Evolutionary conservation across 2,329 filamentous ascomycete genomes (phyloP).

Genomic region (Phyllosticta citribraziliensis): DNA sequence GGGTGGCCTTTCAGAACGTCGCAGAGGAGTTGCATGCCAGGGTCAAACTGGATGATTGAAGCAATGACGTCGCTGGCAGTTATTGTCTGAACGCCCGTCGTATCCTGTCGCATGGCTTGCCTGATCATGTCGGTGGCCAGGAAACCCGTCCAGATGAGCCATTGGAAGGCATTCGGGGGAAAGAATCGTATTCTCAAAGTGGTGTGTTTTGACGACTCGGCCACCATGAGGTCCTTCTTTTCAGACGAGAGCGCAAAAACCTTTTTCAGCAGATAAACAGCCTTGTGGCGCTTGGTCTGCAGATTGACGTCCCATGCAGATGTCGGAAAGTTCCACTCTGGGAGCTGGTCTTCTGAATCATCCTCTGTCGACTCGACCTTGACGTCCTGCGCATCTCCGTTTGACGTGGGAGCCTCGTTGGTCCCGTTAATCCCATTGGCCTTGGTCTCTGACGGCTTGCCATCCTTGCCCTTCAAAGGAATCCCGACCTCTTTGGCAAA

Average conservation of each 20-base stretch:
- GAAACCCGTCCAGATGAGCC: conserved; percentile 48
- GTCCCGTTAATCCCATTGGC: not conserved
- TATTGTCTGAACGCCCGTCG: conserved; percentile 33
- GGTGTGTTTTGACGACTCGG: conserved; percentile 15
- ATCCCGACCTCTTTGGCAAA: conserved; percentile 30
- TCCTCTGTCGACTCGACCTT: not conserved
- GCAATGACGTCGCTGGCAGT: conserved; percentile 52
- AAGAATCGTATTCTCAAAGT: conserved; percentile 26
- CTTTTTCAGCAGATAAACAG: conserved; percentile 43
- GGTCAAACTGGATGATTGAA: conserved; percentile 55
- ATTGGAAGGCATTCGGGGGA: conserved; percentile 46
- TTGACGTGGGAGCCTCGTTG: not conserved
- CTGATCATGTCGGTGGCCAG: conserved; percentile 36
- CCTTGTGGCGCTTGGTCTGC: conserved; percentile 54
- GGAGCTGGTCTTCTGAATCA: conserved; percentile 14
- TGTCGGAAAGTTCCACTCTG: conserved; percentile 39
- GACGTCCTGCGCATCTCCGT: conserved; percentile 6
- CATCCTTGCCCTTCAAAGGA: conserved; percentile 14
- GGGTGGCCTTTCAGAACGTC: conserved; percentile 54
- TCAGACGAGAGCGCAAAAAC: conserved; percentile 32
- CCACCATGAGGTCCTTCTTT: conserved; percentile 20
- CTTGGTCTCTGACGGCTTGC: not conserved
- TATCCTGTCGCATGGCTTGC: conserved; percentile 25
- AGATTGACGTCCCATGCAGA: conserved; percentile 35
- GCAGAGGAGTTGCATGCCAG: conserved; percentile 56